Evolutionary conservation across 495 filamentous ascomycete genomes (phyloP).

Genomic region (Aspergillus affinis): DNA sequence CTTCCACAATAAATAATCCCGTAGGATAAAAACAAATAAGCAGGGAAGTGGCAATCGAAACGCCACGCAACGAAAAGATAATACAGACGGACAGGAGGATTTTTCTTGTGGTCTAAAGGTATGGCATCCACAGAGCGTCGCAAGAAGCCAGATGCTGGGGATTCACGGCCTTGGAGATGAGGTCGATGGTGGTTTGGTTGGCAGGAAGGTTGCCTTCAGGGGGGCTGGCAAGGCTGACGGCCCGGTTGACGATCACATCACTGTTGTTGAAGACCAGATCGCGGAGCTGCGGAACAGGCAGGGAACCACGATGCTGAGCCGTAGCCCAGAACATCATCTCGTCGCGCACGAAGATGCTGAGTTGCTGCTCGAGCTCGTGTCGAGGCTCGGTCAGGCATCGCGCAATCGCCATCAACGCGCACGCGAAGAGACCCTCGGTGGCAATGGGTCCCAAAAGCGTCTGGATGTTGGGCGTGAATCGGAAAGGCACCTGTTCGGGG

Average conservation of each 20-base stretch:
- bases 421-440: constrained; percentile 90
- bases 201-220: constrained; percentile 74
- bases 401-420: constrained; percentile 91
- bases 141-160: constrained; percentile 78
- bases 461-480: constrained; percentile 94
- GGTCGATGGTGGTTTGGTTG: constrained; percentile 93
- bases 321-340: constrained; percentile 99
- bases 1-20: constrained; percentile 12
- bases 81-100: constrained; percentile 19
- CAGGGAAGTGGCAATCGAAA: constrained; percentile 20
- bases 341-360: constrained; percentile 91
- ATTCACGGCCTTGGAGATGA: constrained; percentile 81
- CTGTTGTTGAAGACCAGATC: constrained; percentile 87
- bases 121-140: constrained; percentile 97
- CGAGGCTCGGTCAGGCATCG: constrained; percentile 92
- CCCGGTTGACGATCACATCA: constrained; percentile 86
- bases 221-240: constrained; percentile 70
- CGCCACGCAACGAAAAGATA: constrained; percentile 14
- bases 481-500: constrained; percentile 92
- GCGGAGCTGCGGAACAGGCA: constrained; percentile 71
- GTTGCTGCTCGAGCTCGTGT: constrained; percentile 83
- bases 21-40: constrained; percentile 12
- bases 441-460: constrained; percentile 92
- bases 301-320: constrained; percentile 65
- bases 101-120: constrained; percentile 57